Percentiles rank a stretch among this genome's conserved stretches.
phyloP scores from a whole-genome alignment of 2,329 filamentous ascomycete species.

The Penicillium sp. region DNA sequence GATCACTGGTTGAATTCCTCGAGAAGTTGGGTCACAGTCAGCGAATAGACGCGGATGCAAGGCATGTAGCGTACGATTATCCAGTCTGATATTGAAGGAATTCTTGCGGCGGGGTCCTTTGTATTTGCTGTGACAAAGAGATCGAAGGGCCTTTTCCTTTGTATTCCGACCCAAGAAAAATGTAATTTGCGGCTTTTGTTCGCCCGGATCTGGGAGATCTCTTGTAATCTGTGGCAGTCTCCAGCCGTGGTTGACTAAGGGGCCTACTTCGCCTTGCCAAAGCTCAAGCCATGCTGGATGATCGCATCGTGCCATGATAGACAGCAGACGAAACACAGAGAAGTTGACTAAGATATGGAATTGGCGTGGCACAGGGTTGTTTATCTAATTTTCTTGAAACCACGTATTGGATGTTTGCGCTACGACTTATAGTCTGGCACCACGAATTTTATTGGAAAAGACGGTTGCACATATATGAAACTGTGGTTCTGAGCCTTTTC shows the following conservation, averaged over 20 bases:
- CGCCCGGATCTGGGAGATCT: neutral
- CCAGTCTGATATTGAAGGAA: slow-evolving; percentile 4
- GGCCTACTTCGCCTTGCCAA: slow-evolving; percentile 5
- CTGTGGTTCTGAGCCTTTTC: neutral
- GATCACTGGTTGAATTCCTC: neutral
- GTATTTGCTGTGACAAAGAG: slow-evolving; percentile 11
- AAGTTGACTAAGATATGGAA: too few species aligned
- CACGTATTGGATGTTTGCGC: neutral
- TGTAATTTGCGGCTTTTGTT: slow-evolving; percentile 9
- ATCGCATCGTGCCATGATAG: slow-evolving; percentile 3
- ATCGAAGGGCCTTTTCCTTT: slow-evolving; percentile 7
- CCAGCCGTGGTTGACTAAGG: slow-evolving; percentile 7
- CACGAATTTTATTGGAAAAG: neutral
- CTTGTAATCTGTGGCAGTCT: slow-evolving; percentile 2
- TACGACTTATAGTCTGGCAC: neutral
- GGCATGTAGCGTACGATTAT: slow-evolving; percentile 9
- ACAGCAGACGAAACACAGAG: neutral
- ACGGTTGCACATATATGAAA: too few species aligned
- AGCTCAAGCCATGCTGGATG: slow-evolving; percentile 3
- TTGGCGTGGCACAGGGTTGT: too few species aligned
- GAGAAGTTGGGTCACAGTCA: slow-evolving; percentile 4
- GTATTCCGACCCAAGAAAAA: slow-evolving; percentile 3
- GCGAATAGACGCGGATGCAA: slow-evolving; percentile 8
- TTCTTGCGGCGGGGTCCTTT: neutral
- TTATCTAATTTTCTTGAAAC: too few species aligned